Evolutionary conservation across 805 yeast genomes (phyloP).

Genomic region (Kuraishia hungarica): DNA sequence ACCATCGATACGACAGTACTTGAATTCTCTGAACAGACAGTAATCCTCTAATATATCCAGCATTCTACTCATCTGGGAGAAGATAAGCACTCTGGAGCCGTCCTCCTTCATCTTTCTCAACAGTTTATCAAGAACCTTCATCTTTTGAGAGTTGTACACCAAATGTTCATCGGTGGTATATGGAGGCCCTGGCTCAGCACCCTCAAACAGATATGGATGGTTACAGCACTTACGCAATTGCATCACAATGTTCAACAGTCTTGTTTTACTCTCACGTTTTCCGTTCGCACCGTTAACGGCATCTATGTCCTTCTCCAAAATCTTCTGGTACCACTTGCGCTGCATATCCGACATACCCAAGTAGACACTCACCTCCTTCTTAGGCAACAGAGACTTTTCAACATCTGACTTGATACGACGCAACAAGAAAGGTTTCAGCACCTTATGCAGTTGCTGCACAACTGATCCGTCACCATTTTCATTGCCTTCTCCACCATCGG

Average conservation of each 20-base stretch:
- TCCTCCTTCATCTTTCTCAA: conserved; percentile 59
- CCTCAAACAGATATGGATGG: conserved; percentile 94
- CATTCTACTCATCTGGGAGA: conserved; percentile 79
- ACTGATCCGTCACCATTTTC: conserved; percentile 35
- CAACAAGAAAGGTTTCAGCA: conserved; percentile 63
- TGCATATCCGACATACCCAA: conserved; percentile 77
- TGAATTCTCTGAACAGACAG: conserved; percentile 57
- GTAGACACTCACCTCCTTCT: conserved; percentile 65
- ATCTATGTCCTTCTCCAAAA: conserved; percentile 72
- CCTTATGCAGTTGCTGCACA: conserved; percentile 66
- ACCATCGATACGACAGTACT: conserved; percentile 78
- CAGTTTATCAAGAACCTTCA: conserved; percentile 62
- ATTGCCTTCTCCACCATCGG: conserved; percentile 18
- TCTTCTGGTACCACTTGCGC: conserved; percentile 65
- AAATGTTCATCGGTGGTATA: conserved; percentile 80
- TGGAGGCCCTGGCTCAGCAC: conserved; percentile 95
- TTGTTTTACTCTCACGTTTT: conserved; percentile 65
- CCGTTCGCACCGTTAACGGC: conserved; percentile 81
- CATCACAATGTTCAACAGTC: conserved; percentile 75
- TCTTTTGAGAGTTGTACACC: conserved; percentile 63
- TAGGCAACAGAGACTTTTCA: conserved; percentile 71
- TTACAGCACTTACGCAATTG: conserved; percentile 81
- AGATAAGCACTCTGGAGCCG: conserved; percentile 73
- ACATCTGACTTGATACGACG: conserved; percentile 76
- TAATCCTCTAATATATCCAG: conserved; percentile 77